These are phyloP conservation scores for Arachis stenosperma DNA, from an alignment of 306 rosid genomes.

Conservation along the genomic window DNA sequence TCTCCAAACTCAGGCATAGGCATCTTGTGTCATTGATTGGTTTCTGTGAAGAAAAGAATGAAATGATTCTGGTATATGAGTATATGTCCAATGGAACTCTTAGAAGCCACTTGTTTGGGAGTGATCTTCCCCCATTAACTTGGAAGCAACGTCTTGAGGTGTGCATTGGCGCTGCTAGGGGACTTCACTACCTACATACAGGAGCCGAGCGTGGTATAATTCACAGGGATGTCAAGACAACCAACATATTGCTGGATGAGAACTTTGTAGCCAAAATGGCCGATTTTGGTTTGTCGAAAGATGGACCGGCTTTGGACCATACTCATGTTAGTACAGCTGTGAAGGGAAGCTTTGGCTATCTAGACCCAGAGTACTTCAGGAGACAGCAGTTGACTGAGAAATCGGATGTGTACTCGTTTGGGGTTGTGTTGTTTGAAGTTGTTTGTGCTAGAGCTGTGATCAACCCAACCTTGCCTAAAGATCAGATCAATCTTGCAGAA, in stretches of 20 bases:
- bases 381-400: conserved; percentile 94
- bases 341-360: conserved; percentile 96
- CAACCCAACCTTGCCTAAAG: conserved; percentile 89
- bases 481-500: conserved; percentile 93
- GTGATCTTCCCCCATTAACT: conserved; percentile 69
- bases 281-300: conserved; percentile 92
- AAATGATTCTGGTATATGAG: conserved; percentile 96
- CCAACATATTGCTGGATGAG: conserved; percentile 83
- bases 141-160: conserved; percentile 92
- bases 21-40: conserved; percentile 95
- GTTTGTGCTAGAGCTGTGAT: conserved; percentile 92
- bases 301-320: conserved; percentile 85
- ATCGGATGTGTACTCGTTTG: conserved; percentile 94
- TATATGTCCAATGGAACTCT: conserved; percentile 95
- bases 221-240: conserved; percentile 96
- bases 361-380: conserved; percentile 93
- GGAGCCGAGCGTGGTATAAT: conserved; percentile 92
- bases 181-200: conserved; percentile 95
- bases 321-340: conserved; percentile 98
- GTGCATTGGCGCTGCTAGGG: conserved; percentile 94
- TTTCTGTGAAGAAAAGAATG: conserved; percentile 87
- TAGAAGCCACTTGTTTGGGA: conserved; percentile 93
- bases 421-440: conserved; percentile 88
- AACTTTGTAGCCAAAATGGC: conserved; percentile 92
- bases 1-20: conserved; percentile 91